A percentile compares a stretch with the other conserved stretches of the same genome.
Conservation (phyloP, 768 basidiomycete genomes). For the Lentinula aciculospora region DNA sequence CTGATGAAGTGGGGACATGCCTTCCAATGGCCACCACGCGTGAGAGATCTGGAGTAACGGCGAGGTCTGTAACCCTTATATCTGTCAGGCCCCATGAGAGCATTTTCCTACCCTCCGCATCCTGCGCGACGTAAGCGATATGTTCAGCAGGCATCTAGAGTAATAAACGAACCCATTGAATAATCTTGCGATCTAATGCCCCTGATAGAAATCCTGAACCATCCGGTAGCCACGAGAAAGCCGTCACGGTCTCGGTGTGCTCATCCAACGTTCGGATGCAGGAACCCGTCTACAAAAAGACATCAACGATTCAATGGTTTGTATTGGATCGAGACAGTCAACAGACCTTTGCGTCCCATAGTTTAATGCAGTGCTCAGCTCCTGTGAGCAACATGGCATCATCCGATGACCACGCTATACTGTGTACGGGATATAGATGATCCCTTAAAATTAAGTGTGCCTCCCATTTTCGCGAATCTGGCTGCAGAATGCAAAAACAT, state of each 20-base stretch:
- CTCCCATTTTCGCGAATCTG: conserved; percentile 51
- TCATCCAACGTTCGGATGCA: conserved; percentile 60
- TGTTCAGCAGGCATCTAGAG: conserved; percentile 1
- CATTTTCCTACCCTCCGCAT: conserved; percentile 63
- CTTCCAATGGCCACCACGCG: conserved; percentile 85
- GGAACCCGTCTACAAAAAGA: conserved; percentile 56
- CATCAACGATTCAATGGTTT: background rate
- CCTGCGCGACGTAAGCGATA: conserved; percentile 35
- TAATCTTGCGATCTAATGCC: conserved; percentile 78
- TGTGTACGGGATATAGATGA: conserved; percentile 75
- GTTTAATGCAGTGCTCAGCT: conserved; percentile 73
- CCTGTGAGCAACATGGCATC: conserved; percentile 80
- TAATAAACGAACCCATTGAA: conserved; percentile 63
- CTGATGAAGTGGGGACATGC: conserved; percentile 29
- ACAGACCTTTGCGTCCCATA: conserved; percentile 84
- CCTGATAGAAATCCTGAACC: conserved; percentile 87
- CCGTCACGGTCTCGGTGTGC: conserved; percentile 80
- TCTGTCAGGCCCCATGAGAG: conserved; percentile 65
- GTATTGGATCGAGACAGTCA: conserved; percentile 12
- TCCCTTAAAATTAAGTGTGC: conserved; percentile 59
- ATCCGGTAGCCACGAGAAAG: conserved; percentile 85
- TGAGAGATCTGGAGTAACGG: conserved; percentile 78
- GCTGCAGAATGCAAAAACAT: too few relatives aligned
- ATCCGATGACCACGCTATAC: conserved; percentile 90
- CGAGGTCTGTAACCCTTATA: conserved; percentile 83